Evolutionary conservation across 805 yeast genomes (phyloP), one percentile per base, ranked within the genome.

Genomic region (Cyberlindnera subsufficiens): DNA sequence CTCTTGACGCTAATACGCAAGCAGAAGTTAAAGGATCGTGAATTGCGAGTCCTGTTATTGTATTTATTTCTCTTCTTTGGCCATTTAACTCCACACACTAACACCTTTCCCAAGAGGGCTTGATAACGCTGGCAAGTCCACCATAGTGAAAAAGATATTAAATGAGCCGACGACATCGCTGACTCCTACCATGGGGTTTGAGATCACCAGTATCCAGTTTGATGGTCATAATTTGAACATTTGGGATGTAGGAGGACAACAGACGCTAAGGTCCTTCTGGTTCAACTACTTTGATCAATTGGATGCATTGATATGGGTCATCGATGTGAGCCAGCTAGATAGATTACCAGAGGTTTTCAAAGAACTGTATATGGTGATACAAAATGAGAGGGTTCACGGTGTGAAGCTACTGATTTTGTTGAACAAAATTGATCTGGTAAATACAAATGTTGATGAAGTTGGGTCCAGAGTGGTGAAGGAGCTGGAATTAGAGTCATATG

Each of bases 211-310:
- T 1, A 54, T 85, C 1, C 54, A 60, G 1, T 63, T 68, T 48
- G 47, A 61, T 2, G 71, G 66, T 3, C 39, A 47, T 35, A 50
- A 47, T 32, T 57, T 84, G 40, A 81, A 81, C 49, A 59, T 83
- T 27, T 84, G 95, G 98, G 96, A 87, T 57, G 80, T 90, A 11
- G 98, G 98, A 5, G 98, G 98, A 2, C 98, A 90, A 61, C 65
- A 73, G 36, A 75, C 91, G 1, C 67, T 90, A 34, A 67, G 98
- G 37, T 80, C 90, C 15, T 89, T 89, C 69, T 90, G 98, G 98
- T 80, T 86, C 54, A 91, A 90, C 64, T 90, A 91, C 61, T 52
- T 53, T 33, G 96, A 89, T 50, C 79, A 77, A 53, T 65, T 74
- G 33, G 90, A 90, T 53, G 77, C 78, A 6, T 67, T 90, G 15